These are phyloP conservation scores for Tanacetum coccineum DNA, from an alignment of 129 eudicot species.

Conservation along the genomic window DNA sequence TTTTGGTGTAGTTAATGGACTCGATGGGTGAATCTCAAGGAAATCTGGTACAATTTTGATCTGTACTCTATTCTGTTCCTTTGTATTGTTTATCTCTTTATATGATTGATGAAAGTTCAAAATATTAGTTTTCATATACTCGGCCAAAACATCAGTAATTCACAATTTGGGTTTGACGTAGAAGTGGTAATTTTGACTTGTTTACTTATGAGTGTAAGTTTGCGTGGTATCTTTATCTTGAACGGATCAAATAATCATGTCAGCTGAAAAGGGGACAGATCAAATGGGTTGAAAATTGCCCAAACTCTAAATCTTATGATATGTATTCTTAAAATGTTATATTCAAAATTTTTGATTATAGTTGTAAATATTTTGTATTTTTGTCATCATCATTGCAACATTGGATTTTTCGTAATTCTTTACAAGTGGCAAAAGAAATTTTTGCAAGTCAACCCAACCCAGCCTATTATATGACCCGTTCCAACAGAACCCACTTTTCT, in stretches of 20 bases:
- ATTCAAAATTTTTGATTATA: too few relatives aligned
- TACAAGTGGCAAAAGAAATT: too few relatives aligned
- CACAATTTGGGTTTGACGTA: background rate
- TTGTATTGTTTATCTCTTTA: background rate
- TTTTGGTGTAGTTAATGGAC: slow-evolving; percentile 64
- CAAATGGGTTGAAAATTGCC: background rate
- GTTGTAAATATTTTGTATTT: too few relatives aligned
- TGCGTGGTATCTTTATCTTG: background rate
- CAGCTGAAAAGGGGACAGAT: background rate
- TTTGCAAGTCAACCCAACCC: too few relatives aligned
- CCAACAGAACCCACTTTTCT: background rate
- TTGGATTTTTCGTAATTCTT: too few relatives aligned
- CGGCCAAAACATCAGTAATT: too few relatives aligned
- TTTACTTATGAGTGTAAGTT: background rate
- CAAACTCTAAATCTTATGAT: too few relatives aligned
- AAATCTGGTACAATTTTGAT: slow-evolving; percentile 43
- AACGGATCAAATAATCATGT: background rate
- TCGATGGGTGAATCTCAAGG: slow-evolving; percentile 46
- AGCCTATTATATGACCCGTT: too few relatives aligned
- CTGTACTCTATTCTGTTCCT: background rate
- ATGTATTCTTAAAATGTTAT: too few relatives aligned
- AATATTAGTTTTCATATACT: background rate
- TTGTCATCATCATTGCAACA: too few relatives aligned
- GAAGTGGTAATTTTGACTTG: slow-evolving; percentile 5
- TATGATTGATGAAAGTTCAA: slow-evolving; percentile 1